Evolutionary conservation across 2,329 filamentous ascomycete genomes (phyloP), one percentile per base, ranked within the genome.

Genomic region (Pseudohalonectria lignicola): DNA sequence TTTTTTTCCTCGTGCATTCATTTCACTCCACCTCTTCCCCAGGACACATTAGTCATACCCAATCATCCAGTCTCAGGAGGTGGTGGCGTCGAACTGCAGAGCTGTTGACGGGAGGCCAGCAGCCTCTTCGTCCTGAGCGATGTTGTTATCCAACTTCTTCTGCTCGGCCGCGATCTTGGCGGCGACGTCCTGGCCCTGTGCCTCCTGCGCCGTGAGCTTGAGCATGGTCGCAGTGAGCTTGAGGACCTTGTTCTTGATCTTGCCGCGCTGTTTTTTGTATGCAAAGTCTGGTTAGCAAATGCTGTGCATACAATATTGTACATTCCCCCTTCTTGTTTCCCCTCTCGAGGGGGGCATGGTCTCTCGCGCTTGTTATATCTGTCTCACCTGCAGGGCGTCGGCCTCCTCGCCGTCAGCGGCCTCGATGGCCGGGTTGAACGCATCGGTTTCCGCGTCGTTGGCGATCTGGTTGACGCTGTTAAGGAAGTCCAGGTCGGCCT

Each of bases 231-330:
- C 60, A 40, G 55, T 60, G 41, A 69, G 52, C 51, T 70, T 69
- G 33, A 69, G 51, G 15, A 69, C 62, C 51, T 69, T 69, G 57
- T 67, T 69, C 58, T 65, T 64, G 44, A 58, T 66, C 52, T 68
- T 67, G 45, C 63, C 63, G 39, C 57, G 52, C 55, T 55, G 21
- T 43, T 30, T 21, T 21, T 41, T 31, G 34, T 31, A 15, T n/a
- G n/a, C n/a, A n/a, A n/a, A n/a, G n/a, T n/a, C n/a, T n/a, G n/a
- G n/a, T n/a, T n/a, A n/a, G n/a, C n/a, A n/a, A n/a, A n/a, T n/a
- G n/a, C n/a, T n/a, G n/a, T n/a, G n/a, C n/a, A n/a, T n/a, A n/a
- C n/a, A n/a, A n/a, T n/a, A n/a, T n/a, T n/a, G n/a, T n/a, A n/a
- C n/a, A n/a, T n/a, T n/a, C n/a, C n/a, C n/a, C n/a, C n/a, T n/a